Evolutionary conservation across 257 asterid genomes (phyloP).

Genomic region (Solanum clarkiae): DNA sequence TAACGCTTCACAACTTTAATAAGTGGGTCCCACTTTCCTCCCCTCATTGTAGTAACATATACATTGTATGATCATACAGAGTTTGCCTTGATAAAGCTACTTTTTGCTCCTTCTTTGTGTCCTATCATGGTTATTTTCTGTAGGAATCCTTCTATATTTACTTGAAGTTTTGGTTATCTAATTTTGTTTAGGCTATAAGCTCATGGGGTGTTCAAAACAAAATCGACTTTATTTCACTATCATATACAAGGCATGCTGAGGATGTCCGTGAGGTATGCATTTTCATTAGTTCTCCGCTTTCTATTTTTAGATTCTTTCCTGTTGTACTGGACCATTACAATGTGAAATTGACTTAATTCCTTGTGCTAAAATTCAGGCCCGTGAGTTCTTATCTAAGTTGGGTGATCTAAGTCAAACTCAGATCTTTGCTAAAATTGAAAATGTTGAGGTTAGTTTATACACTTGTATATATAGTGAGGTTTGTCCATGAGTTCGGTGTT

Average conservation of each 20-base stretch:
- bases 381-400: constrained; percentile 62
- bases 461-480: not conserved
- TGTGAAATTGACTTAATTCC: not conserved
- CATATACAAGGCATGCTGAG: constrained; percentile 80
- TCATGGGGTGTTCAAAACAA: constrained; percentile 80
- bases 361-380: constrained; percentile 45
- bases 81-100: not conserved
- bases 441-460: constrained; percentile 52
- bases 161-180: not conserved
- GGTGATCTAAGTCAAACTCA: constrained; percentile 83
- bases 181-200: constrained; percentile 49
- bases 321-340: not conserved
- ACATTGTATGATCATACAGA: not conserved
- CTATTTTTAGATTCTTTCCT: not conserved
- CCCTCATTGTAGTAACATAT: not conserved
- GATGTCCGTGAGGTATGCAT: constrained; percentile 63
- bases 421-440: constrained; percentile 89
- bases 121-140: not conserved
- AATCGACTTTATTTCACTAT: constrained; percentile 70
- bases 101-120: not conserved
- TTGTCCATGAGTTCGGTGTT: not conserved
- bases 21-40: not conserved
- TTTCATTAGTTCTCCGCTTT: not conserved
- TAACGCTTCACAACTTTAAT: not conserved
- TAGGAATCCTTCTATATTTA: not conserved